phyloP scores from a whole-genome alignment of 192 early-diverging fungal genomes.

The Linderina pennispora region DNA sequence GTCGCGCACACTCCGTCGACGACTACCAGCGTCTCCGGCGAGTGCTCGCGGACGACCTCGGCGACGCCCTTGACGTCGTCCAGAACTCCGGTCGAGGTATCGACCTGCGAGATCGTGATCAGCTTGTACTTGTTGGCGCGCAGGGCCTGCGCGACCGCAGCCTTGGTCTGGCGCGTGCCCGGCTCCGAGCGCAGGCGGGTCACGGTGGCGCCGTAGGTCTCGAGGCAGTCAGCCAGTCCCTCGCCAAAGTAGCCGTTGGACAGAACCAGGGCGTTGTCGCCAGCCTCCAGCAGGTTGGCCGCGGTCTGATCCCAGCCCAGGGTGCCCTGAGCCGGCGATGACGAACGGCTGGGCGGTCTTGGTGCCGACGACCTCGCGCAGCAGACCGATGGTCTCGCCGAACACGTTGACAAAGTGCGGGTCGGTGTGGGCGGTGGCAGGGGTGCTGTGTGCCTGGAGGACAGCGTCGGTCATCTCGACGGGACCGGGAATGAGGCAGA shows the following conservation, averaged over 20 bases:
- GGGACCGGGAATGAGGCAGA: slow-evolving; percentile 96
- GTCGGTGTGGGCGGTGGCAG: slow-evolving; percentile 88
- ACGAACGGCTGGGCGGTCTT: slow-evolving; percentile 87
- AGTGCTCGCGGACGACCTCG: slow-evolving; percentile 61
- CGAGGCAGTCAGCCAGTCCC: slow-evolving; percentile 86
- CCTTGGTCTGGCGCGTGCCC: slow-evolving; percentile 64
- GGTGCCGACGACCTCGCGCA: slow-evolving; percentile 73
- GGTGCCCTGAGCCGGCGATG: slow-evolving; percentile 92
- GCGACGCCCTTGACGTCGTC: slow-evolving; percentile 74
- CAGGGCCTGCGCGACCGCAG: slow-evolving; percentile 61
- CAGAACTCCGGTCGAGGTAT: slow-evolving; percentile 93
- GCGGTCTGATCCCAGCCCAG: slow-evolving; percentile 97
- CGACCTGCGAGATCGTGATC: slow-evolving; percentile 91
- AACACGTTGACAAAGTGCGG: slow-evolving; percentile 84
- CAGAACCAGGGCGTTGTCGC: slow-evolving; percentile 81
- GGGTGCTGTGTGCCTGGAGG: slow-evolving; percentile 76
- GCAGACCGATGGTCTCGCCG: slow-evolving; percentile 79
- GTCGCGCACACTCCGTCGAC: slow-evolving; percentile 96
- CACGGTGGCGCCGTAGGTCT: slow-evolving; percentile 85
- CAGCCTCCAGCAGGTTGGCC: slow-evolving; percentile 83
- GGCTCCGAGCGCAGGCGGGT: slow-evolving; percentile 62
- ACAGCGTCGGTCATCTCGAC: slow-evolving; percentile 92
- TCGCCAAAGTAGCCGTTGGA: slow-evolving; percentile 97
- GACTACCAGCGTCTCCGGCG: slow-evolving; percentile 83
- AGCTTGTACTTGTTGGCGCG: slow-evolving; percentile 67